These are phyloP conservation scores for Myxozyma neotropica DNA, from an alignment of 805 yeast genomes.

Conservation along the genomic window DNA sequence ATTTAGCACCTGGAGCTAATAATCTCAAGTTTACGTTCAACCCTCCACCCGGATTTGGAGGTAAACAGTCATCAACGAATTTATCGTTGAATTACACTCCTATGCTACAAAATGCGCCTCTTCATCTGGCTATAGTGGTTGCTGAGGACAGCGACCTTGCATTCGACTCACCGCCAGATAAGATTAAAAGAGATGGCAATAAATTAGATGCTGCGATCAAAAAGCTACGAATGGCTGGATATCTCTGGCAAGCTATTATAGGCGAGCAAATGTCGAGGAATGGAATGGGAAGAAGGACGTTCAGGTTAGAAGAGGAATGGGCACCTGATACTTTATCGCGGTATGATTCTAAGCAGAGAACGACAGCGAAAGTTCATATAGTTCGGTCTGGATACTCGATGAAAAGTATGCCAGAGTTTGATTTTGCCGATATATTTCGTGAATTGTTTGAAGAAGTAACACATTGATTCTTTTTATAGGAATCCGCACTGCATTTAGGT, in stretches of 20 bases:
- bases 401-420: constrained; percentile 37
- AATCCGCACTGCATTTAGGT: constrained; percentile 73
- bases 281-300: constrained; percentile 77
- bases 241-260: constrained; percentile 89
- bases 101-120: constrained; percentile 64
- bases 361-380: constrained; percentile 76
- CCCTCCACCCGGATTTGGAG: not conserved
- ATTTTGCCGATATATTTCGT: too few relatives aligned
- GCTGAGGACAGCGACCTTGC: constrained; percentile 72
- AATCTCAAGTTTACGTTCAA: constrained; percentile 51
- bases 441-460: too few relatives aligned
- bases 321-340: constrained; percentile 55
- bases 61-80: not conserved
- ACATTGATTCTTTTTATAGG: too few relatives aligned
- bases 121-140: constrained; percentile 76
- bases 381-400: constrained; percentile 66
- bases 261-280: constrained; percentile 81
- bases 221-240: constrained; percentile 77
- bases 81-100: constrained; percentile 56
- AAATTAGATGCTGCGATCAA: constrained; percentile 67
- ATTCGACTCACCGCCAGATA: constrained; percentile 56
- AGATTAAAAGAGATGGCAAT: constrained; percentile 58
- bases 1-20: constrained; percentile 72
- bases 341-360: constrained; percentile 52
- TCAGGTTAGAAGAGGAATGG: constrained; percentile 71